A percentile compares a stretch with the other conserved stretches of the same genome.
Evolutionary conservation across 495 filamentous ascomycete species (phyloP).

Genomic region (Pyrenopolyporus hunteri): DNA sequence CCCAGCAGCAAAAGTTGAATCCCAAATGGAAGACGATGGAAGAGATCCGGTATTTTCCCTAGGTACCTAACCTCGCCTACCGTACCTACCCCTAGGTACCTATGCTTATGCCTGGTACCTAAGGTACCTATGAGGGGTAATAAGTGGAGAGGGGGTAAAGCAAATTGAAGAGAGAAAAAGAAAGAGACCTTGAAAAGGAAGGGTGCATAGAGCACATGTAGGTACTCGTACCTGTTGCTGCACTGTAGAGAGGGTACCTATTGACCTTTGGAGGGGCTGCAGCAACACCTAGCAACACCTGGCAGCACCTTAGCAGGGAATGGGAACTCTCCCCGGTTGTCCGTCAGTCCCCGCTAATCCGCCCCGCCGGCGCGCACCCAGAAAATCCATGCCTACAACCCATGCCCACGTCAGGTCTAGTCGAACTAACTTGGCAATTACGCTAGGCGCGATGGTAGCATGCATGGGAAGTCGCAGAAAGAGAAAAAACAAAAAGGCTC

Average conservation of each 20-base stretch:
- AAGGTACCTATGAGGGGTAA: slow-evolving; percentile 11
- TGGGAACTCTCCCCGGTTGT: slow-evolving; percentile 16
- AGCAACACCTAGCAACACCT: background rate
- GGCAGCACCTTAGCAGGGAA: slow-evolving; percentile 9
- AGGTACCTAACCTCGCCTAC: no score
- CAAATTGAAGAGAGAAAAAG: background rate
- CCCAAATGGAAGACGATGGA: background rate
- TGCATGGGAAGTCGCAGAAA: slow-evolving; percentile 9
- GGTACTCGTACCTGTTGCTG: background rate
- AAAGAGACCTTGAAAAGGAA: background rate
- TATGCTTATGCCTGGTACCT: no score
- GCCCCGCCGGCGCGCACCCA: slow-evolving; percentile 24
- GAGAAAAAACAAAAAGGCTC: background rate
- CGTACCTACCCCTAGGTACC: no score
- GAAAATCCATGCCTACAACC: background rate
- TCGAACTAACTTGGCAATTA: slow-evolving; percentile 16
- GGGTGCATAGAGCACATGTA: background rate
- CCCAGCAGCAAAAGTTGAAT: no score
- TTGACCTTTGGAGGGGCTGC: slow-evolving; percentile 11
- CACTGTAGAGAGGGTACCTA: background rate
- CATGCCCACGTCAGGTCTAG: no score
- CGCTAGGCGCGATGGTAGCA: slow-evolving; percentile 1
- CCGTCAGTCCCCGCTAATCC: slow-evolving; percentile 31
- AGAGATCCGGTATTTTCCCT: no score
- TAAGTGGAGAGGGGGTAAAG: background rate